Evolutionary conservation across 2,329 filamentous ascomycete species (phyloP).

Genomic region (Monosporascus sp.): DNA sequence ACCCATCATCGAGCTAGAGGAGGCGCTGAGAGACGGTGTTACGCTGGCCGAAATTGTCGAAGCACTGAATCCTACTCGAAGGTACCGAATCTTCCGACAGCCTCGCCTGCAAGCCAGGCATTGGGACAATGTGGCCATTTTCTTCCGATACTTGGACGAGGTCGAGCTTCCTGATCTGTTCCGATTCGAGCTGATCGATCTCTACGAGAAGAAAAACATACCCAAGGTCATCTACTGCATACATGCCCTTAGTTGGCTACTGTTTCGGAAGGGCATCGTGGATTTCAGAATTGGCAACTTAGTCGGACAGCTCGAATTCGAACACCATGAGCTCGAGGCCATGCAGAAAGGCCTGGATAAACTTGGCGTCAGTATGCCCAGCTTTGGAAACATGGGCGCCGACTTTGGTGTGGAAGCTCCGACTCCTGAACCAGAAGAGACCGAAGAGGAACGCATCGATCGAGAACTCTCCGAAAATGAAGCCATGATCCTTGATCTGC

Average conservation of each 20-base stretch:
- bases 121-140: conserved; percentile 95
- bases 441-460: conserved; percentile 82
- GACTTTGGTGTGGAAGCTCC: conserved; percentile 81
- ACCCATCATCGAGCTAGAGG: conserved; percentile 88
- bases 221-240: conserved; percentile 99
- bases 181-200: conserved; percentile 90
- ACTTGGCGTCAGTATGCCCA: conserved; percentile 91
- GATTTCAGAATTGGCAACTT: conserved; percentile 95
- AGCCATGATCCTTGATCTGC: conserved; percentile 66
- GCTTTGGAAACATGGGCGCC: conserved; percentile 94
- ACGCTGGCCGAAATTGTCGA: conserved; percentile 93
- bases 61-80: conserved; percentile 71
- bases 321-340: conserved; percentile 93
- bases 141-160: conserved; percentile 89
- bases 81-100: conserved; percentile 78
- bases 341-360: conserved; percentile 97
- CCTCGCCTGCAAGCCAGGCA: conserved; percentile 86
- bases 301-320: conserved; percentile 93
- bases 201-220: conserved; percentile 99
- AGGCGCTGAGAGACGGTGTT: conserved; percentile 86
- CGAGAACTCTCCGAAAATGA: conserved; percentile 78
- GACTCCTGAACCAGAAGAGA: conserved; percentile 74
- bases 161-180: conserved; percentile 92
- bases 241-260: conserved; percentile 93
- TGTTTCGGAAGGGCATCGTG: conserved; percentile 90